Evolutionary conservation across 441 rosid species (phyloP), one percentile per base, ranked within the genome.

Genomic region (Populus hybrid): DNA sequence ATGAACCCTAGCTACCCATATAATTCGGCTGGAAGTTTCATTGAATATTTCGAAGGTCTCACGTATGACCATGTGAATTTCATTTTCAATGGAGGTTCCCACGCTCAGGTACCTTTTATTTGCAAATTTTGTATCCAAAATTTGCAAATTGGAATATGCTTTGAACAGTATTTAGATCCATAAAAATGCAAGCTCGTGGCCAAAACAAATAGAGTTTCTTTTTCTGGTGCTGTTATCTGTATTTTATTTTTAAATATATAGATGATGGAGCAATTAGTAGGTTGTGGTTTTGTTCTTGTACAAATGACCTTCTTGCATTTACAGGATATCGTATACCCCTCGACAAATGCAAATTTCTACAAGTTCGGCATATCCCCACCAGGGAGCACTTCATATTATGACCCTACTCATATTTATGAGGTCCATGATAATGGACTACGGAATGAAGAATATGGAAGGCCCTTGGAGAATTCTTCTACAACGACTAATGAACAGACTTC

Each of bases 41-140:
- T 90, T 82, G 97, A 92, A 78, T 92, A 91, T 75, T 89, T 92
- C 18, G 93, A 88, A 84, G 97, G 92, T 70, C 93, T 88, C 69
- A 90, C 97, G 26, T 92, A 91, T 66, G 91, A 91, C 53, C 97
- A 91, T 76, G 95, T 91, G 63, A 91, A 92, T 81, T 91, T 88
- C 87, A 92, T 92, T 79, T 92, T 92, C 67, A 86, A 90, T 36
- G 94, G 92, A 45, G 87, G 87, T 72, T 84, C 90, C 2, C 90
- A 88, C 75, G 82, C 78, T 85, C 93, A 88, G 97, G 97, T 90
- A 87, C 82, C 74, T 68, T 63, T 61, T 64, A 9, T 78, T 21
- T 59, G 8, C 20, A 72, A 10, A 40, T 40, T 35, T 31, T 38
- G n/a, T 21, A 65, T n/a, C 24, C 33, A 23, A 56, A 18, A 4